Base-by-base conservation (phyloP, 2,329 filamentous ascomycete genomes). In the Cladosporium oxysporum region DNA sequence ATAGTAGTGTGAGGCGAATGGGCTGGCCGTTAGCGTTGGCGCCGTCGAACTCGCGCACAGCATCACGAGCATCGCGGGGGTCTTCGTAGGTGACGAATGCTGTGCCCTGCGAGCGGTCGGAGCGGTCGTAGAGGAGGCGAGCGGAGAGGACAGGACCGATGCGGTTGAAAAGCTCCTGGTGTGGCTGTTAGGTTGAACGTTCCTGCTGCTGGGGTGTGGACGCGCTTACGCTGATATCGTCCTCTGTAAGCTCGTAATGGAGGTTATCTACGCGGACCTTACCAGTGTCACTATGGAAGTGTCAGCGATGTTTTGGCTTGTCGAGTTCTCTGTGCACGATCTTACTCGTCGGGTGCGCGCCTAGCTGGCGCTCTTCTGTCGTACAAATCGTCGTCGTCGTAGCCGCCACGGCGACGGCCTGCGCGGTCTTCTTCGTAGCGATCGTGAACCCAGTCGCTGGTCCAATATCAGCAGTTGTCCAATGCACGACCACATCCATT, bases 191-290 rank as follows among this genome's bases (percentile, higher is more conserved):
- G 29, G 10, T 55, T 18, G 11, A 23, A 8, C 16, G 4, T 50
- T 28, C 55, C 58, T 21, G 10, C 31, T 16, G 4, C 14, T 14
- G 8, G 12, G 31, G 8, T n/a, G 3, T 28, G 33, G 4, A n/a
- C 28, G 26, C 18, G 71, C 80, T 62, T 82, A 96, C 92, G 74
- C 91, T 86, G 63, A 97, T 84, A 75, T 97, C 93, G 44, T 90
- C 88, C 77, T 94, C 88, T 14, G 90, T 93, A 69, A 97, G 84
- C 67, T 97, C 93, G 78, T 96, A 97, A 78, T 97, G 93, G 66
- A 97, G 82, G 76, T 97, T 97, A 68, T 96, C 92, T 68, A 97
- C 90, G 70, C 90, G 89, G 70, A 97, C 79, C 79, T 92, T 94
- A 55, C 69, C 69, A 58, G 55, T 60, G 55, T 60, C 62, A 44